A percentile compares a stretch with the other conserved stretches of the same genome.
These are phyloP conservation scores for Lasiodiplodia sp. DNA, from an alignment of 2,329 filamentous ascomycete species.

Conservation along the genomic window DNA sequence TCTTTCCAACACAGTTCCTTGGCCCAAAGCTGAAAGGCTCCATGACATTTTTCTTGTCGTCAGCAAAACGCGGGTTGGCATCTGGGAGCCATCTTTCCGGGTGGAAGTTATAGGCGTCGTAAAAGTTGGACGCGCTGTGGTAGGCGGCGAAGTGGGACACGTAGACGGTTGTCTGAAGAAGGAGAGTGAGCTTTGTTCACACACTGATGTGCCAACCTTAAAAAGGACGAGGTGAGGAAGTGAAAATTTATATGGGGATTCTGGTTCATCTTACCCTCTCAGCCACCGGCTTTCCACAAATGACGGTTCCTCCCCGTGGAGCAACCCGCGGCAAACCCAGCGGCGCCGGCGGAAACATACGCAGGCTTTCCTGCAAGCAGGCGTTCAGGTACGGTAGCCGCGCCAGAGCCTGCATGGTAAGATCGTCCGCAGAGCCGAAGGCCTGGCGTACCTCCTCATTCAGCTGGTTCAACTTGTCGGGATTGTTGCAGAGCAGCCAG, in stretches of 20 bases:
- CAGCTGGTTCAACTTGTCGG: conserved; percentile 38
- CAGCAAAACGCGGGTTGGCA: conserved; percentile 35
- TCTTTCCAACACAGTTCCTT: conserved; percentile 48
- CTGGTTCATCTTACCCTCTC: conserved; percentile 35
- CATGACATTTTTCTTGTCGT: conserved; percentile 44
- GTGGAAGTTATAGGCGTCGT: conserved; percentile 44
- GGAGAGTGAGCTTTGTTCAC: background rate
- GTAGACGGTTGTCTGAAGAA: conserved; percentile 30
- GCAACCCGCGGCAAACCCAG: conserved; percentile 43
- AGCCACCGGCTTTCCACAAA: conserved; percentile 48
- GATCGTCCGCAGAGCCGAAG: conserved; percentile 43
- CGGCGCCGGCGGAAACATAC: conserved; percentile 52
- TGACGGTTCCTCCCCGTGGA: conserved; percentile 44
- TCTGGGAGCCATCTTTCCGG: conserved; percentile 52
- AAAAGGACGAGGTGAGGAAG: background rate
- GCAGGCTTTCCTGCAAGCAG: conserved; percentile 50
- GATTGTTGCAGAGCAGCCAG: conserved; percentile 42
- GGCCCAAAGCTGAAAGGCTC: conserved; percentile 55
- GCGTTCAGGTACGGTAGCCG: conserved; percentile 49
- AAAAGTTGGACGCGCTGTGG: conserved; percentile 41
- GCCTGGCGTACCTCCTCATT: conserved; percentile 39
- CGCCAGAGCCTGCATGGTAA: conserved; percentile 42
- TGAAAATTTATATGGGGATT: background rate
- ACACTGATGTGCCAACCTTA: background rate
- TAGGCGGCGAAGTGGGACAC: conserved; percentile 30